Evolutionary conservation across 345 rosid genomes (phyloP).

Genomic region (Microthlaspi erraticum): DNA sequence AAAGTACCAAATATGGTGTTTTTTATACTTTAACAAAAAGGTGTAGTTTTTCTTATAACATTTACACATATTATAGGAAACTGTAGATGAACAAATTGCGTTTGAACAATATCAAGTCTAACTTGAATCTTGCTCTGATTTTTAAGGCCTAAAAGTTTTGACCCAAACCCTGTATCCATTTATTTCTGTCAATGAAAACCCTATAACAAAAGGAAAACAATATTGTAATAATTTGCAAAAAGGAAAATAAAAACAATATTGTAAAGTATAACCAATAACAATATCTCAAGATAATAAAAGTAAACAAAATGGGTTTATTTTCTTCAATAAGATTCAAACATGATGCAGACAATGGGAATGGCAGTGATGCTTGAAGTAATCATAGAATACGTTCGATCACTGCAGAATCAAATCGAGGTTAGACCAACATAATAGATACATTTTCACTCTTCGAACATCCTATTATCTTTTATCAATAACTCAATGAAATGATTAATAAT

Average conservation of each 20-base stretch:
- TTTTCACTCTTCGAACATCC: background rate
- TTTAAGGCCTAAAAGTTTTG: too few species aligned
- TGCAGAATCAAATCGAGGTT: conserved; percentile 74
- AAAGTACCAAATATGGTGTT: conserved; percentile 3
- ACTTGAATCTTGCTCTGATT: too few species aligned
- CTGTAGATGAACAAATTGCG: too few species aligned
- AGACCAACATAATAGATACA: background rate
- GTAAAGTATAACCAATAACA: background rate
- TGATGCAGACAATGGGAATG: conserved; percentile 75
- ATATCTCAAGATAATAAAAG: background rate
- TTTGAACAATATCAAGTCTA: too few species aligned
- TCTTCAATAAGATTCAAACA: background rate
- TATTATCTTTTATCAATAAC: background rate
- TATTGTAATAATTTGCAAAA: too few species aligned
- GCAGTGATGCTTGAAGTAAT: conserved; percentile 71
- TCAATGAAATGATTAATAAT: background rate
- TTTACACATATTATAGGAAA: background rate
- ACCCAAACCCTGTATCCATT: too few species aligned
- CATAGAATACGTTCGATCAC: conserved; percentile 63
- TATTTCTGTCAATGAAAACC: too few species aligned
- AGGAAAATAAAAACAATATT: too few species aligned
- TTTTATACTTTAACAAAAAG: too few species aligned
- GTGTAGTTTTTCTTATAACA: background rate
- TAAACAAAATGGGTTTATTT: conserved; percentile 10
- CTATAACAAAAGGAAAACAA: too few species aligned